Conservation (phyloP, 179 eudicot genomes). For the Patellifolia procumbens region DNA sequence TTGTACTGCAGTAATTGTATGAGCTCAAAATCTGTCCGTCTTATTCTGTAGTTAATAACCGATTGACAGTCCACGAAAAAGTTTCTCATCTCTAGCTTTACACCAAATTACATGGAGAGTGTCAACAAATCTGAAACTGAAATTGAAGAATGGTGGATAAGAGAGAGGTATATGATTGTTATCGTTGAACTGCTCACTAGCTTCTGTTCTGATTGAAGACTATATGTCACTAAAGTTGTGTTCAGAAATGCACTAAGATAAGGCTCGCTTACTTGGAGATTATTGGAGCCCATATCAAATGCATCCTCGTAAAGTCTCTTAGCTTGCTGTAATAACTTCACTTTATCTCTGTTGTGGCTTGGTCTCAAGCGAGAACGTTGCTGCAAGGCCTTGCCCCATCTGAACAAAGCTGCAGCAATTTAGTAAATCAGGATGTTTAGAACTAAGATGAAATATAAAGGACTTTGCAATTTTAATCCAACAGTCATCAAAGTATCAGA, state of each 20-base stretch:
- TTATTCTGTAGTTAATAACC: background rate
- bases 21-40: background rate
- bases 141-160: background rate
- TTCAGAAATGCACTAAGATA: slow-evolving; percentile 70
- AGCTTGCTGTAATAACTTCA: slow-evolving; percentile 85
- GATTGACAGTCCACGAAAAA: background rate
- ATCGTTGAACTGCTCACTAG: background rate
- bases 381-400: slow-evolving; percentile 92
- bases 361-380: slow-evolving; percentile 80
- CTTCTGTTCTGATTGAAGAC: slow-evolving; percentile 2
- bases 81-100: slow-evolving; percentile 12
- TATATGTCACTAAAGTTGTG: slow-evolving; percentile 40
- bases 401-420: slow-evolving; percentile 69
- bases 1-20: background rate
- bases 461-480: background rate
- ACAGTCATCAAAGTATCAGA: slow-evolving; percentile 5
- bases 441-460: background rate
- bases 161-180: background rate
- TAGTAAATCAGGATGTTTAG: background rate
- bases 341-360: slow-evolving; percentile 66
- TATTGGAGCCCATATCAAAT: slow-evolving; percentile 65
- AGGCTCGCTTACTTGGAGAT: slow-evolving; percentile 67
- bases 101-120: background rate
- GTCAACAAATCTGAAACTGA: background rate
- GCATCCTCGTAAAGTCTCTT: slow-evolving; percentile 91